Conservation (phyloP, 495 filamentous ascomycete genomes). For the Bacidia gigantensis region DNA sequence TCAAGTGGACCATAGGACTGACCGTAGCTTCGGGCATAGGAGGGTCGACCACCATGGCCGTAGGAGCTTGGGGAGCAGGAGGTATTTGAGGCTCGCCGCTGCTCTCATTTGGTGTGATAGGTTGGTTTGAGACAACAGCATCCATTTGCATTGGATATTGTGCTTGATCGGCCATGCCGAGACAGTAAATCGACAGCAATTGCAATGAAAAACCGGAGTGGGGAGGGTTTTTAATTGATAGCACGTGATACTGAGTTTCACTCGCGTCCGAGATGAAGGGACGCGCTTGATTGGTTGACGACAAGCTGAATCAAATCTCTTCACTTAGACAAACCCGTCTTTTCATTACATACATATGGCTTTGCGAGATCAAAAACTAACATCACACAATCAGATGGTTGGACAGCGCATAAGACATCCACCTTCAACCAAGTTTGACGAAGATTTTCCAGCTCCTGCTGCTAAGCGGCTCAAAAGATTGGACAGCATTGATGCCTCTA, state of each 20-base stretch:
- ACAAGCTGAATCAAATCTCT: too few species aligned
- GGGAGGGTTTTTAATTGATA: too few species aligned
- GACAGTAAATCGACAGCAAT: too few species aligned
- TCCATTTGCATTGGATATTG: background rate
- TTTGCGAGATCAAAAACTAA: constrained; percentile 11
- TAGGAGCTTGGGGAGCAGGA: background rate
- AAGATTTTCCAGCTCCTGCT: constrained; percentile 19
- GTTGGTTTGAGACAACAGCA: background rate
- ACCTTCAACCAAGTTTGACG: constrained; percentile 26
- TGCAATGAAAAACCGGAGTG: too few species aligned
- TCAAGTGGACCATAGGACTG: too few species aligned
- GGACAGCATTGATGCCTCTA: constrained; percentile 23
- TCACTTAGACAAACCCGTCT: too few species aligned
- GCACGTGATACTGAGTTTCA: background rate
- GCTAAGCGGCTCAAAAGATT: constrained; percentile 26
- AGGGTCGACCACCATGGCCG: too few species aligned
- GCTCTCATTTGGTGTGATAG: background rate
- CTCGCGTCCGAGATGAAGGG: too few species aligned
- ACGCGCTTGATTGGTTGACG: background rate
- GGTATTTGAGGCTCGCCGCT: background rate
- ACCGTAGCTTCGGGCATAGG: too few species aligned
- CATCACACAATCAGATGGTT: constrained; percentile 22
- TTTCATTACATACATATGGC: constrained; percentile 10
- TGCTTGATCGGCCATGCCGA: background rate
- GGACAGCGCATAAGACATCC: constrained; percentile 26